Percentiles rank a stretch among this genome's conserved stretches.
phyloP scores from a whole-genome alignment of 371 early-diverging fungal species.

The Choanephora cucurbitarum region DNA sequence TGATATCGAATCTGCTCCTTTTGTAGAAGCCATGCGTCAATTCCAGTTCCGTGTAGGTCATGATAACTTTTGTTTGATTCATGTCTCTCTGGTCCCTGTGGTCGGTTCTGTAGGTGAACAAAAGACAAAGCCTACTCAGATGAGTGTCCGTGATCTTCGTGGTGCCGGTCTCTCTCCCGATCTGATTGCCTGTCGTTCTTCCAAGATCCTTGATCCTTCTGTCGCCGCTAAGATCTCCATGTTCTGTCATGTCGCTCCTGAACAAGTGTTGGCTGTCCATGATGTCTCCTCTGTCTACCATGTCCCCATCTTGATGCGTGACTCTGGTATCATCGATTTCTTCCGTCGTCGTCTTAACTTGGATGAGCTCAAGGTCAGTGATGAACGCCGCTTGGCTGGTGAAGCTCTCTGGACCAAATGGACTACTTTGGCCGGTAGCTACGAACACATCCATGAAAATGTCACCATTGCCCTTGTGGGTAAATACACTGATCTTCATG shows the following conservation, averaged over 20 bases:
- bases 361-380: constrained; percentile 53
- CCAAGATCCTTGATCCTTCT: constrained; percentile 76
- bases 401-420: constrained; percentile 76
- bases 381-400: constrained; percentile 61
- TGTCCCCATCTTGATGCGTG: constrained; percentile 89
- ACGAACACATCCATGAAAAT: constrained; percentile 81
- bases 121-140: constrained; percentile 99
- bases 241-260: constrained; percentile 96
- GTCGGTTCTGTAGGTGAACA: constrained; percentile 98
- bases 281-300: constrained; percentile 97
- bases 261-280: constrained; percentile 91
- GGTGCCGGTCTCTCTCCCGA: constrained; percentile 97
- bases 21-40: constrained; percentile 99
- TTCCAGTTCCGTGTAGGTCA: constrained; percentile 98
- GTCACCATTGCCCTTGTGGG: constrained; percentile 96
- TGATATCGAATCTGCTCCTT: constrained; percentile 98
- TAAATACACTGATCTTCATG: constrained; percentile 94
- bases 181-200: constrained; percentile 95
- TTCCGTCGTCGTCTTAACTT: constrained; percentile 84
- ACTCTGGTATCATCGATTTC: constrained; percentile 84
- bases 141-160: constrained; percentile 92
- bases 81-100: constrained; percentile 97
- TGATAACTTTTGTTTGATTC: constrained; percentile 96
- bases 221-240: constrained; percentile 94
- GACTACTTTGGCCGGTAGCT: constrained; percentile 79